Percentiles rank a stretch among this genome's conserved stretches.
Conservation (phyloP, 73 alveolate genomes). For the Loxodes magnus region DNA sequence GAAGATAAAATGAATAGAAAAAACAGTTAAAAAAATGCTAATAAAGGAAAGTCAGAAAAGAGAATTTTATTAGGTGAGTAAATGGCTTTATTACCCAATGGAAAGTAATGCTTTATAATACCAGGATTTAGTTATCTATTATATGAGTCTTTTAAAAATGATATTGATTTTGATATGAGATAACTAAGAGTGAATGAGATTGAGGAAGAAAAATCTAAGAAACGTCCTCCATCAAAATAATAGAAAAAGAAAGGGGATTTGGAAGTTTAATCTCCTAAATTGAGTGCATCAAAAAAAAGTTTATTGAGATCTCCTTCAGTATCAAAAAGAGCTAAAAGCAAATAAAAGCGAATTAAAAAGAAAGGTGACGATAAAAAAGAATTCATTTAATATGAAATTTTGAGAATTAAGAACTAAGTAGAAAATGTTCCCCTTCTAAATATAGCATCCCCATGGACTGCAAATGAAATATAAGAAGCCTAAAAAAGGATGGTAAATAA, state of each 20-base stretch:
- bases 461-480: conserved; percentile 12
- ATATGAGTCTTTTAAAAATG: not conserved
- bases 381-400: not conserved
- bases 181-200: no score
- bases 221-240: no score
- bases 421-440: conserved; percentile 1
- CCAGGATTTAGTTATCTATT: conserved; percentile 5
- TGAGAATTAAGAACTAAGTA: conserved; percentile 4
- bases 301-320: no score
- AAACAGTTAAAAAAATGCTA: no score
- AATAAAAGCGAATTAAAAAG: conserved; percentile 11
- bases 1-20: no score
- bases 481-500: not conserved
- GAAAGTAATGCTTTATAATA: no score
- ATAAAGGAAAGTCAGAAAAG: no score
- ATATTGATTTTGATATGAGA: conserved; percentile 13
- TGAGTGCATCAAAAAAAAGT: no score
- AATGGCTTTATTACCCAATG: no score
- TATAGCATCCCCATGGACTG: not conserved
- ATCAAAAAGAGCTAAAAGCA: conserved; percentile 3
- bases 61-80: not conserved
- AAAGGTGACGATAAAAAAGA: not conserved
- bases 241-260: no score
- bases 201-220: no score
- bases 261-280: no score